Evolutionary conservation across 2,329 filamentous ascomycete species (phyloP), one percentile per base, ranked within the genome.

Genomic region (Colletotrichum sp.): DNA sequence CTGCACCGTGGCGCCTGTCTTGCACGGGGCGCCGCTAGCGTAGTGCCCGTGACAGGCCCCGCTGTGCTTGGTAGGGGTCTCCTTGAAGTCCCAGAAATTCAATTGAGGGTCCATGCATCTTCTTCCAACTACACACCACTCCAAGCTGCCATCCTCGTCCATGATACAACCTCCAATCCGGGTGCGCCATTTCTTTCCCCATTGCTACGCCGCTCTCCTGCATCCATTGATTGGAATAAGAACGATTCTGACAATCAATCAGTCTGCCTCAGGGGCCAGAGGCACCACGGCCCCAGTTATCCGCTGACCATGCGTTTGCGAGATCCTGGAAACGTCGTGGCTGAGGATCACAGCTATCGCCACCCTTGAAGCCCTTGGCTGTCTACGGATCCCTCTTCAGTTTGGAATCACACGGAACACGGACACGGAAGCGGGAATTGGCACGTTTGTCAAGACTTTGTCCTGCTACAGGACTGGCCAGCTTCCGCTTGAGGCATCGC

Each of bases 41-140:
- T 52, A 62, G 30, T 21, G 70, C 34, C 73, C 73, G 73, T 36
- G 57, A 64, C 26, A 21, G 24, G 62, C 34, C 63, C 55, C 63
- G 16, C 36, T 24, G 32, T 32, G 26, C 28, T 34, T 52, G 49
- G 49, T 68, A 69, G 52, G 68, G 73, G 69, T 12, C 24, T 66
- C 69, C 70, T 57, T 60, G 44, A 66, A 8, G 36, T 26, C n/a
- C 39, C 18, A 52, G 49, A 16, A 57, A 73, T 52, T 72, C 55
- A 68, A 75, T 75, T 49, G n/a, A 32, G 18, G 13, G n/a, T 34
- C 2, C 15, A 12, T 24, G 28, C 49, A 55, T 28, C 60, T 72
- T 64, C 68, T 75, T 72, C 69, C 73, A 30, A 76, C 73, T 72
- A 68, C 73, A 72, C 32, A n/a, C 39, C 69, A 72, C 30, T 5